A percentile compares a stretch with the other conserved stretches of the same genome.
Evolutionary conservation across 495 filamentous ascomycete species (phyloP).

Genomic region (Hypoxylon crocopeplum): DNA sequence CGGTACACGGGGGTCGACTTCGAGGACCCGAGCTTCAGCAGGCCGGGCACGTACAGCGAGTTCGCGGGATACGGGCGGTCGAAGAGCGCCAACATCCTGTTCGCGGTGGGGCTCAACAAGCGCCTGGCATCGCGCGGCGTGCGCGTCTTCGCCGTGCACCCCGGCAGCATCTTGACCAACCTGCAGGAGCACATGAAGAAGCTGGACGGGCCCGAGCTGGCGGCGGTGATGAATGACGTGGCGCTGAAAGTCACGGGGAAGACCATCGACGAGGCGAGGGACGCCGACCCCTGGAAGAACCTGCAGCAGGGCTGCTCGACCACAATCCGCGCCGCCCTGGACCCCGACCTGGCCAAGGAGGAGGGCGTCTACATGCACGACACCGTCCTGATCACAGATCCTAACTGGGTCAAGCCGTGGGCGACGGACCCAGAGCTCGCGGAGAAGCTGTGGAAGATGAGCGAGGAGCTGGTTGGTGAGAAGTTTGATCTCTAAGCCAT

Average conservation of each 20-base stretch:
- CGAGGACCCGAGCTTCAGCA: conserved; percentile 58
- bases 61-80: conserved; percentile 60
- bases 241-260: conserved; percentile 37
- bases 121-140: conserved; percentile 45
- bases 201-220: conserved; percentile 5
- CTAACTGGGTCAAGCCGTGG: conserved; percentile 44
- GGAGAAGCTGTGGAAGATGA: conserved; percentile 54
- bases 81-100: conserved; percentile 68
- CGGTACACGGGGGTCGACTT: conserved; percentile 51
- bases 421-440: conserved; percentile 54
- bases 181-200: conserved; percentile 31
- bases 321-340: conserved; percentile 50
- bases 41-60: conserved; percentile 47
- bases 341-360: conserved; percentile 40
- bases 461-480: conserved; percentile 57
- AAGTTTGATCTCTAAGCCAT: conserved; percentile 41
- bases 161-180: conserved; percentile 51
- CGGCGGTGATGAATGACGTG: conserved; percentile 28
- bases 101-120: conserved; percentile 55
- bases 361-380: conserved; percentile 48
- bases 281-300: conserved; percentile 46
- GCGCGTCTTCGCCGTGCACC: conserved; percentile 50
- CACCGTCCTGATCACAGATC: conserved; percentile 40
- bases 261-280: conserved; percentile 44
- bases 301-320: conserved; percentile 52